Conservation (phyloP, 768 basidiomycete species). For the Jaapia argillacea region DNA sequence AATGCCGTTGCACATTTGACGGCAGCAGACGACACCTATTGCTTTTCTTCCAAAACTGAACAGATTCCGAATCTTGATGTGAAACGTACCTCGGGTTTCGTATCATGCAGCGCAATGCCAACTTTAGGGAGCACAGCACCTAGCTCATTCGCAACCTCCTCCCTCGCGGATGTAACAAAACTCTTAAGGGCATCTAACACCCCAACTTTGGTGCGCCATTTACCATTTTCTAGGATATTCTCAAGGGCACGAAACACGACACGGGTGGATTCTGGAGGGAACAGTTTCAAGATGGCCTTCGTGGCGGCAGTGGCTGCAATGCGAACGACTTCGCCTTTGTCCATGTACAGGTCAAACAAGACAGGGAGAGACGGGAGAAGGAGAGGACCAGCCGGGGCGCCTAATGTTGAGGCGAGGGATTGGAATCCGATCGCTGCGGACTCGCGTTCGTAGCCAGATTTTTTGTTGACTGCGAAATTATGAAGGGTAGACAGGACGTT, state of each 20-base stretch:
- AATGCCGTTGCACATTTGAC: slow-evolving; percentile 84
- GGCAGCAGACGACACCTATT: slow-evolving; percentile 76
- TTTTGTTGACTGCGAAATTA: slow-evolving; percentile 68
- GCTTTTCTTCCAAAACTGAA: background rate
- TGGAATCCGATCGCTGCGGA: slow-evolving; percentile 76
- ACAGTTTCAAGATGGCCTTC: slow-evolving; percentile 76
- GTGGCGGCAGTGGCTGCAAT: slow-evolving; percentile 68
- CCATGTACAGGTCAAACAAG: slow-evolving; percentile 80
- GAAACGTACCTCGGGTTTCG: slow-evolving; percentile 75
- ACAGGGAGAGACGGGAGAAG: slow-evolving; percentile 69
- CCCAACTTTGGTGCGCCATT: slow-evolving; percentile 94
- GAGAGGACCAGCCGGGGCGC: slow-evolving; percentile 59
- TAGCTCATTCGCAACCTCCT: slow-evolving; percentile 75
- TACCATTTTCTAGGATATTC: slow-evolving; percentile 69
- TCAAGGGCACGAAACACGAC: slow-evolving; percentile 61
- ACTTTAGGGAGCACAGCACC: slow-evolving; percentile 77
- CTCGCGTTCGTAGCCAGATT: slow-evolving; percentile 84
- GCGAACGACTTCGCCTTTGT: slow-evolving; percentile 91
- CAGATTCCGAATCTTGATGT: background rate
- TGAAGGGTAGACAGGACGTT: slow-evolving; percentile 57
- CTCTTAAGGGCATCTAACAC: slow-evolving; percentile 77
- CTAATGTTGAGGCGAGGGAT: slow-evolving; percentile 61
- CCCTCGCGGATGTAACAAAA: slow-evolving; percentile 59
- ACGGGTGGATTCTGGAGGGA: slow-evolving; percentile 74
- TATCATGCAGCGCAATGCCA: slow-evolving; percentile 91